A percentile compares a stretch with the other conserved stretches of the same genome.
Evolutionary conservation across 768 basidiomycete genomes (phyloP).

Genomic region (Paxillus rubicundulus): DNA sequence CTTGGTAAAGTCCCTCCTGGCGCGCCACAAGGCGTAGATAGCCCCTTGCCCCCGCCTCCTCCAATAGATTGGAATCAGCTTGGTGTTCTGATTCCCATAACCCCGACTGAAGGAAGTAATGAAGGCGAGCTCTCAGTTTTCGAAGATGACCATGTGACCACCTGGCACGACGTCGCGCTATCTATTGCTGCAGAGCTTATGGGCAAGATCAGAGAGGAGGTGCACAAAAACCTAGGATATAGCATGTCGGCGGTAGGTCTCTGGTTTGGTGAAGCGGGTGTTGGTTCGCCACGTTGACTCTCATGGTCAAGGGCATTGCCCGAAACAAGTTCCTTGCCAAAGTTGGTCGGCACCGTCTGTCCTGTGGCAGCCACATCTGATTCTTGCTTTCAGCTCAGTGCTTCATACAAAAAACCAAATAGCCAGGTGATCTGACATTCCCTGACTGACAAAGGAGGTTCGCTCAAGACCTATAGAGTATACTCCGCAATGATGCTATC

Average conservation of each 20-base stretch:
- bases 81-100: slow-evolving; percentile 62
- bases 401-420: slow-evolving; percentile 90
- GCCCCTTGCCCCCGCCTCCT: slow-evolving; percentile 72
- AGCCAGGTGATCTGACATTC: slow-evolving; percentile 57
- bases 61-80: slow-evolving; percentile 56
- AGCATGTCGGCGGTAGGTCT: slow-evolving; percentile 84
- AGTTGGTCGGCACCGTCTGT: slow-evolving; percentile 39
- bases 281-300: neutral
- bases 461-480: slow-evolving; percentile 50
- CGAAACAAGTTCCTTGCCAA: slow-evolving; percentile 96
- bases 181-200: slow-evolving; percentile 88
- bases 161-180: slow-evolving; percentile 93
- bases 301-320: slow-evolving; percentile 65
- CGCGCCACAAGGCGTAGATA: slow-evolving; percentile 70
- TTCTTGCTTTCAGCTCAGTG: slow-evolving; percentile 57
- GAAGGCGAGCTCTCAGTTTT: slow-evolving; percentile 8
- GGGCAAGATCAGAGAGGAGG: slow-evolving; percentile 65
- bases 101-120: slow-evolving; percentile 31
- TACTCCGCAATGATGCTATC: slow-evolving; percentile 80
- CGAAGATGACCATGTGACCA: slow-evolving; percentile 38
- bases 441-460: neutral
- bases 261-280: neutral
- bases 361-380: slow-evolving; percentile 2
- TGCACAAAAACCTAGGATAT: slow-evolving; percentile 75
- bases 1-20: slow-evolving; percentile 68